Conservation (phyloP, 2,329 filamentous ascomycete genomes). For the Cytospora piceicola region DNA sequence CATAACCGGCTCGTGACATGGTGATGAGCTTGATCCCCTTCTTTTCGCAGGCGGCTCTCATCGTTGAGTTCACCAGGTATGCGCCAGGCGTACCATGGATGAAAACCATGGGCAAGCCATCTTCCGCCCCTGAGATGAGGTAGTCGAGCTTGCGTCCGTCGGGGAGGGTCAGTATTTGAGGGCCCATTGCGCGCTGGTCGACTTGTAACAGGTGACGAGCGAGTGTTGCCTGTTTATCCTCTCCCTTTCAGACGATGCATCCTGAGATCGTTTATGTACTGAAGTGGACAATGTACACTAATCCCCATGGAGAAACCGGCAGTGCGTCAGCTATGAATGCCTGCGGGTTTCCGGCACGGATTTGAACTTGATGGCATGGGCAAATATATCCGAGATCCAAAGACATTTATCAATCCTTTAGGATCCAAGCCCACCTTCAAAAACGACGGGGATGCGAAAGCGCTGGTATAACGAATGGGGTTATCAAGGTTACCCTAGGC, state of each 20-base stretch:
- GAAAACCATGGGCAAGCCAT: constrained; percentile 21
- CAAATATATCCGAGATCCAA: too few species aligned
- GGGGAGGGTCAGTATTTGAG: constrained; percentile 16
- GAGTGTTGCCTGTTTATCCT: neutral
- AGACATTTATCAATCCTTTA: too few species aligned
- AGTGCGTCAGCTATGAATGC: too few species aligned
- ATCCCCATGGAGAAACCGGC: too few species aligned
- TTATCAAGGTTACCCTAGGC: too few species aligned
- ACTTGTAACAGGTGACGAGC: neutral
- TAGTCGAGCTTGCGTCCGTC: constrained; percentile 29
- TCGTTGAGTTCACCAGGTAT: constrained; percentile 10
- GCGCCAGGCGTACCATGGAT: constrained; percentile 28
- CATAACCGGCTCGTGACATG: constrained; percentile 26
- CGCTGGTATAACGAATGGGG: too few species aligned
- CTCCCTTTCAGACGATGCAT: neutral
- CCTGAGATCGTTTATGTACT: too few species aligned
- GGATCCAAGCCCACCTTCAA: too few species aligned
- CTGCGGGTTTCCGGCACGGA: too few species aligned
- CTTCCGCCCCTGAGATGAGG: constrained; percentile 20
- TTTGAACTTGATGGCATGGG: too few species aligned
- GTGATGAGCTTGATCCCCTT: constrained; percentile 26
- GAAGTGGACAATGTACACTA: too few species aligned
- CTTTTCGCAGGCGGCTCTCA: constrained; percentile 13
- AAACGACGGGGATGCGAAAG: too few species aligned
- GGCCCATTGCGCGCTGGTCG: constrained; percentile 5